Base-by-base conservation (phyloP, 2,329 filamentous ascomycete species). In the Tolypocladium ovalisporum region DNA sequence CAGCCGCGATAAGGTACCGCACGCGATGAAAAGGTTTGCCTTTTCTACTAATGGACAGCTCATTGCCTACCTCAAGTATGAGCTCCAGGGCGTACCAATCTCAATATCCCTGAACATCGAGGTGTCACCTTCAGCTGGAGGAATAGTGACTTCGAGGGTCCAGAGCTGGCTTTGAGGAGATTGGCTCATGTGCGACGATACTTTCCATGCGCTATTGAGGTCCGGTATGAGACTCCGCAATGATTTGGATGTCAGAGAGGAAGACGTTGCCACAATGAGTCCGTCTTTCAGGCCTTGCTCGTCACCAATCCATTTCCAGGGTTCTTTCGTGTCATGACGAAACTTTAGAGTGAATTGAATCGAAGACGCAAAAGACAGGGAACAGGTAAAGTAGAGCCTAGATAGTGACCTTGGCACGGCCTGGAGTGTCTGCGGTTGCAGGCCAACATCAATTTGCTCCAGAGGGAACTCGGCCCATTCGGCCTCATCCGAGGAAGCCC, bases 291-390 rank as follows among this genome's bases (percentile, higher is more conserved):
- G 71, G 1, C 80, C 82, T 56, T 82, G 81, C 59, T 84, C 80
- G 62, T 90, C 83, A 59, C 83, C 82, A 39, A 82, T 79, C 88
- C 88, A 92, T 65, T 78, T 82, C 89, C 89, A 93, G 1, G 77
- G 71, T 34, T 80, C 72, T 27, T 77, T 67, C 32, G 70, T 65
- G 5, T 68, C 70, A 53, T 77, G 73, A 32, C 87, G 81, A 65
- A 88, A 90, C 58, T 87, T 90, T 59, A 90, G 66, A 0, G 89
- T 92, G 66, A 92, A 93, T 3, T 76, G 80, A 9, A 85, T 64
- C 1, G 76, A 75, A 0, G 73, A 68, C 13, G 71, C 65, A 49
- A 84, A 72, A n/a, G 71, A 61, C 1, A 90, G 61, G 4, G 75
- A 67, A 1, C 75, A 72, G 0, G 73, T 73, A 67, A 85, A 90